Evolutionary conservation across 805 yeast species (phyloP), one percentile per base, ranked within the genome.

Genomic region (Sungouiella thailandica): DNA sequence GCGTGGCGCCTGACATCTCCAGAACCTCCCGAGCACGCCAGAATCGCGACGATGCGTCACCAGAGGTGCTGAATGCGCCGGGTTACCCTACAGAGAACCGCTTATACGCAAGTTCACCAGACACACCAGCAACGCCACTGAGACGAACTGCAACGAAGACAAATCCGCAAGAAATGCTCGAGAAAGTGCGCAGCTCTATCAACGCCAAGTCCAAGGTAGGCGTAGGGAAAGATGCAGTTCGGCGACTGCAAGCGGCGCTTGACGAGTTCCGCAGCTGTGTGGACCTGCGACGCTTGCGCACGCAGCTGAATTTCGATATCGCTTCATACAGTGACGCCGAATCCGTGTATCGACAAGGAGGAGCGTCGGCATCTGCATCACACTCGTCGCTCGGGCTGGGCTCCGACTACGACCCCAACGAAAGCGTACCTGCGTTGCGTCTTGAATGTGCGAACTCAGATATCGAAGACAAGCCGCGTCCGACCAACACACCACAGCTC

Each of bases 201-300:
- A 54, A 53, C 39, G 43, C 60, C 17, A 61, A 62, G 36, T 30
- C 49, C 13, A 50, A 45, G 28, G 28, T 46, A 5, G 44, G 41
- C 23, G 28, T 46, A 14, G 35, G 43, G n/a, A 35, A 41, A 15
- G 54, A 52, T 15, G 31, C 46, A 11, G 22, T 33, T 10, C 37
- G 36, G 17, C 52, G 49, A 32, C 45, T 50, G 29, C 54, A 51
- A 32, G 35, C 35, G 4, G 47, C 58, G 13, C 26, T 62, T n/a
- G 49, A 49, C 18, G 65, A 57, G 28, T 49, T 65, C 26, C 48
- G 70, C 34, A 61, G 60, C 18, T 54, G 63, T 29, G 55, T 66
- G 23, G 68, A 65, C 28, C 56, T 44, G 56, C 57, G 60, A 31
- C 41, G 63, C 14, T 41, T 55, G n/a, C 36, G 39, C 16, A 50